Evolutionary conservation across 768 basidiomycete species (phyloP), one percentile per base, ranked within the genome.

Genomic region (Symmetrospora coprosmae): DNA sequence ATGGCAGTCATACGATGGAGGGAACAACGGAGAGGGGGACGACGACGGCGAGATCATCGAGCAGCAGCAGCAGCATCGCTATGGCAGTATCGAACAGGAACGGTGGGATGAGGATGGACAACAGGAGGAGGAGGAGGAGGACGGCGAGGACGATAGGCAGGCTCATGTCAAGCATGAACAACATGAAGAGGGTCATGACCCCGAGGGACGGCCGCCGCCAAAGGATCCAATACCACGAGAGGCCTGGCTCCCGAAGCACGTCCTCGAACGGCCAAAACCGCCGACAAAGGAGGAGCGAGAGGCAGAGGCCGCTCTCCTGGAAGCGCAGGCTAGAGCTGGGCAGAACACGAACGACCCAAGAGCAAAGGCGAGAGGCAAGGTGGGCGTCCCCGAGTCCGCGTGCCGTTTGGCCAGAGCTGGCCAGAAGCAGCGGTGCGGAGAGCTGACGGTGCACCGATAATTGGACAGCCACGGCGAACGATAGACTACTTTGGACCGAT

Each of bases 401-500:
- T n/a, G n/a, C n/a, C n/a, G n/a, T n/a, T n/a, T n/a, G n/a, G n/a
- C n/a, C n/a, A n/a, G n/a, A n/a, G n/a, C n/a, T n/a, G n/a, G n/a
- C n/a, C n/a, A n/a, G n/a, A n/a, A n/a, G n/a, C n/a, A n/a, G n/a
- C n/a, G 30, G 38, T 14, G 28, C 14, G 40, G 53, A 13, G n/a
- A 17, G 8, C 11, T 58, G 16, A 19, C 25, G 5, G 23, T 13
- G 4, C 37, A 4, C 23, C 9, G 30, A n/a, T n/a, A n/a, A 13
- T 33, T 53, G 13, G 7, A 28, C 39, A 62, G 63, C 90, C 94
- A 1, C 52, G 66, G 46, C 40, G 89, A 74, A 96, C 94, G 19
- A 91, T 97, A 13, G 94, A 97, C 73, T 97, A 90, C 67, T 84
- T 85, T 66, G 90, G 89, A 28, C 82, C 83, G 1, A 77, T 92